Conservation (phyloP, 208 protist species). For the Balamuthia mandrillaris region DNA sequence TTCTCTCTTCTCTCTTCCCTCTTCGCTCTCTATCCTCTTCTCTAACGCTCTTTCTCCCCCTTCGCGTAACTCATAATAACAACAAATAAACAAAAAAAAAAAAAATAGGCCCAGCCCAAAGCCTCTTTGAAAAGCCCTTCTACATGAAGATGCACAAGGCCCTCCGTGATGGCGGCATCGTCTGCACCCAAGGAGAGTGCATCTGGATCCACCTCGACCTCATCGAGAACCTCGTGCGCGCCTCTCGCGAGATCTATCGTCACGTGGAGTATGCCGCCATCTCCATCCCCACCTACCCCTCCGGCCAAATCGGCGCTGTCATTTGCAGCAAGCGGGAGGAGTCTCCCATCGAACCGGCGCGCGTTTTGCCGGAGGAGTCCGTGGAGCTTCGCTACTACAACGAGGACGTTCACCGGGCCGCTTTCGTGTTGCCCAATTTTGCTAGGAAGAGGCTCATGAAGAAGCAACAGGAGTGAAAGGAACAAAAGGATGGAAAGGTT, state of each 20-base stretch:
- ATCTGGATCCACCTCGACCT: conserved; percentile 69
- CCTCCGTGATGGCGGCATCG: conserved; percentile 60
- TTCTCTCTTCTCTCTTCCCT: too few species aligned
- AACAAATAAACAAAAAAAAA: neutral
- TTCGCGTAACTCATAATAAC: neutral
- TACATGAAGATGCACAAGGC: conserved; percentile 63
- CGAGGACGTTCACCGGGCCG: conserved; percentile 58
- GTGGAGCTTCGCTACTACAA: conserved; percentile 68
- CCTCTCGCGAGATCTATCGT: conserved; percentile 50
- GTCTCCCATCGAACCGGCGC: conserved; percentile 1
- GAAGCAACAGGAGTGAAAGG: too few species aligned
- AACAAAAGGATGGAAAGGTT: too few species aligned
- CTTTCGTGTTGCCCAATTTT: conserved; percentile 71
- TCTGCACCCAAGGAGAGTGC: conserved; percentile 67
- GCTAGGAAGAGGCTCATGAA: too few species aligned
- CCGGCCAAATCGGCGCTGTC: conserved; percentile 70
- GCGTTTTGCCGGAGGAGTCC: neutral
- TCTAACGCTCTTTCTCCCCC: too few species aligned
- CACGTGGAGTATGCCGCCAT: conserved; percentile 63
- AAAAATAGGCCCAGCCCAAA: conserved; percentile 62
- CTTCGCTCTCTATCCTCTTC: too few species aligned
- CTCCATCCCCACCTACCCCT: conserved; percentile 72
- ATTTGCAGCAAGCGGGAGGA: conserved; percentile 37
- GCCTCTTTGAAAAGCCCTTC: conserved; percentile 63
- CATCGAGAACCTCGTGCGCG: conserved; percentile 40